Conservation (phyloP, 495 filamentous ascomycete genomes). For the Penicillium robsamsonii region DNA sequence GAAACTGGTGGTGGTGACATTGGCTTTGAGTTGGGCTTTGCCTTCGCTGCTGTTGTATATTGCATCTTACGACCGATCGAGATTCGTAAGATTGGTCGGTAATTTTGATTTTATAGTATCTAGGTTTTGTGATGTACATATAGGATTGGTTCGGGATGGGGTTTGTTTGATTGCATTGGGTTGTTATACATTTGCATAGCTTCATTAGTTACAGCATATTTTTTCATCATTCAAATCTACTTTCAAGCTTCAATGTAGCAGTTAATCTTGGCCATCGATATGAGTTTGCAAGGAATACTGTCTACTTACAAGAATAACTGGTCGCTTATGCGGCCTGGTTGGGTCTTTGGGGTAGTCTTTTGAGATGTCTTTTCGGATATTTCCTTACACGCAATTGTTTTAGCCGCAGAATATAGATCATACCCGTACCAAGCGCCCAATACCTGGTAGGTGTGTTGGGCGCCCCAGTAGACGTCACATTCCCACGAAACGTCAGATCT, state of each 20-base stretch:
- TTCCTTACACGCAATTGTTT: no score
- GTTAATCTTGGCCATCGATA: neutral
- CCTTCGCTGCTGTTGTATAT: constrained; percentile 36
- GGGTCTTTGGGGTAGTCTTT: no score
- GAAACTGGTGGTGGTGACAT: constrained; percentile 68
- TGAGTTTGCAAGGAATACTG: neutral
- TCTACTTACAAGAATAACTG: no score
- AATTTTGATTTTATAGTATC: constrained; percentile 7
- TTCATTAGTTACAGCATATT: constrained; percentile 3
- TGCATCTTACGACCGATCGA: constrained; percentile 37
- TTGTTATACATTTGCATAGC: constrained; percentile 1
- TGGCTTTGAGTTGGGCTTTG: constrained; percentile 66
- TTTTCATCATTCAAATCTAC: neutral
- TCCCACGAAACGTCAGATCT: no score
- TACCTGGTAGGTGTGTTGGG: no score
- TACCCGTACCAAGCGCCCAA: no score
- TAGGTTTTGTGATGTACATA: constrained; percentile 14
- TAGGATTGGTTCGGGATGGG: constrained; percentile 6
- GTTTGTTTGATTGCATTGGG: neutral
- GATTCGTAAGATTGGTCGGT: constrained; percentile 37
- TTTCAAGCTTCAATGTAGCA: neutral
- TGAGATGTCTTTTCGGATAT: no score
- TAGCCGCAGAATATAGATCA: no score
- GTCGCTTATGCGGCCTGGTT: no score
- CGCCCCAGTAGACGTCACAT: no score